Evolutionary conservation across 164 flowering plant species (phyloP).

Genomic region (Echeveria elegans): DNA sequence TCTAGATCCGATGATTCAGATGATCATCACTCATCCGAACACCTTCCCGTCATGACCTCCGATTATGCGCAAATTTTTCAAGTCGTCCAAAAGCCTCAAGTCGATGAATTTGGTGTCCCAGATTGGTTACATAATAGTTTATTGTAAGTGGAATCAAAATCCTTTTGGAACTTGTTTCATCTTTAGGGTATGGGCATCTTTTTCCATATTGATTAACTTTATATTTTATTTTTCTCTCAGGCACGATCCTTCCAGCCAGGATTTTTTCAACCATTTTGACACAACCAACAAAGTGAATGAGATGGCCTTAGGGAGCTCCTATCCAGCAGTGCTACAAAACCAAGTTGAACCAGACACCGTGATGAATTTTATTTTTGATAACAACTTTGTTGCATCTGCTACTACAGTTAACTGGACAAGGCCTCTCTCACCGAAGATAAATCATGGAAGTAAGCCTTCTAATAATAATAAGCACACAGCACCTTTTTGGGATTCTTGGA

Average conservation of each 20-base stretch:
- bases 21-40: not conserved
- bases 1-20: slow-evolving; percentile 1
- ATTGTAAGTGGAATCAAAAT: not conserved
- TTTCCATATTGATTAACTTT: no score
- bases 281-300: not conserved
- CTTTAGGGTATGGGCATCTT: not conserved
- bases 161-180: slow-evolving; percentile 34
- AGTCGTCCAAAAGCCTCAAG: not conserved
- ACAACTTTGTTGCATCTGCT: not conserved
- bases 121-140: not conserved
- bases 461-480: not conserved
- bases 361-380: not conserved
- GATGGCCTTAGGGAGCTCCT: not conserved
- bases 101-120: not conserved
- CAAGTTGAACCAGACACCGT: not conserved
- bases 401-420: not conserved
- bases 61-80: not conserved
- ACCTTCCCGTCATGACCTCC: not conserved
- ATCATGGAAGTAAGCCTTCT: not conserved
- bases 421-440: not conserved
- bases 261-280: not conserved
- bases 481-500: slow-evolving; percentile 1
- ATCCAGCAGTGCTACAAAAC: not conserved
- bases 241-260: not conserved
- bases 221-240: not conserved